These are phyloP conservation scores for Aspergillus brunneoviolaceus DNA, from an alignment of 2,329 filamentous ascomycete species.

Conservation along the genomic window DNA sequence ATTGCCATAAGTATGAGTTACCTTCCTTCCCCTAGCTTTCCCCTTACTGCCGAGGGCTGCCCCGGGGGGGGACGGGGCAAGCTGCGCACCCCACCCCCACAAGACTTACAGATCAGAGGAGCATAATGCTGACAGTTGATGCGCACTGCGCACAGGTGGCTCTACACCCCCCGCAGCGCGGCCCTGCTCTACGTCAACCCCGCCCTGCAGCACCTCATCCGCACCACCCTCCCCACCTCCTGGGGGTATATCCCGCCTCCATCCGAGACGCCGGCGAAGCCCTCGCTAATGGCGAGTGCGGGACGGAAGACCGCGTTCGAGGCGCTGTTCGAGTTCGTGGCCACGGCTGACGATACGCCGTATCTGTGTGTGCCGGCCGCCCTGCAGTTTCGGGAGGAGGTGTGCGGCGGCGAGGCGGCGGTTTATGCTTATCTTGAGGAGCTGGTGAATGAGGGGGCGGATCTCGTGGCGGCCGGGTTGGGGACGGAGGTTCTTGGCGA, in stretches of 20 bases:
- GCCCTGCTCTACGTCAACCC: constrained; percentile 76
- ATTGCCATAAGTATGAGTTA: constrained; percentile 69
- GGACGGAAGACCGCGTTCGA: constrained; percentile 60
- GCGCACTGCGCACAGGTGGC: constrained; percentile 59
- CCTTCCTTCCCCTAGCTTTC: not conserved
- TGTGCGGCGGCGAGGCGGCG: constrained; percentile 70
- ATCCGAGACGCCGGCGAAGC: constrained; percentile 42
- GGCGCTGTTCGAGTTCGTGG: constrained; percentile 71
- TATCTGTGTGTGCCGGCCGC: constrained; percentile 72
- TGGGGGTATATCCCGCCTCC: constrained; percentile 64
- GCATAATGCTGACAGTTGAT: constrained; percentile 6
- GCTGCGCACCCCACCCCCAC: too few species aligned
- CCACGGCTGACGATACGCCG: constrained; percentile 70
- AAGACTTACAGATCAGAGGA: too few species aligned
- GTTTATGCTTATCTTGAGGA: constrained; percentile 64
- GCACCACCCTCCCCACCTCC: constrained; percentile 73
- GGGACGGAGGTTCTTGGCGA: constrained; percentile 69
- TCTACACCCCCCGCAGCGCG: constrained; percentile 75
- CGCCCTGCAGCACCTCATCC: constrained; percentile 73
- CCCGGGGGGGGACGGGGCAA: too few species aligned
- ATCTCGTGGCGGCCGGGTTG: constrained; percentile 59
- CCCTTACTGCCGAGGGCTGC: too few species aligned
- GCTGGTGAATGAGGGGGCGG: constrained; percentile 65
- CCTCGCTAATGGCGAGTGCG: constrained; percentile 48
- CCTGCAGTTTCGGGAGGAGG: constrained; percentile 66